Percentiles rank a stretch among this genome's conserved stretches.
These are phyloP conservation scores for Pyrenochaeta sp. DNA, from an alignment of 2,329 filamentous ascomycete genomes.

Conservation along the genomic window DNA sequence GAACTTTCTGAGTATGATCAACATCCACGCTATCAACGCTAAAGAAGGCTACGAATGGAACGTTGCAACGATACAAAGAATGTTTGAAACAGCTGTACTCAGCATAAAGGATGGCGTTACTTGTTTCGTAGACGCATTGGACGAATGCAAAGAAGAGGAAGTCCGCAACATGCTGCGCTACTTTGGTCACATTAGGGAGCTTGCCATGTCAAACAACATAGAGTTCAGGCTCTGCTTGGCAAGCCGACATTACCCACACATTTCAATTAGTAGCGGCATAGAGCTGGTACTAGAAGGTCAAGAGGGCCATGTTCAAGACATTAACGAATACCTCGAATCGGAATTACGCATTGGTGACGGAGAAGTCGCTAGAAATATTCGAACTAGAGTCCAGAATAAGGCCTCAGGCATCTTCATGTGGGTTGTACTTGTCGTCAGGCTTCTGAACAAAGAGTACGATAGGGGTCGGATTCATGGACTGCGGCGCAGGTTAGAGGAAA, in stretches of 20 bases:
- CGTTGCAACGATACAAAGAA: neutral
- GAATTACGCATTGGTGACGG: neutral
- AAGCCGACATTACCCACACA: slow-evolving; percentile 58
- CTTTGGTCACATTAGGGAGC: slow-evolving; percentile 50
- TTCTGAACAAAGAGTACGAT: neutral
- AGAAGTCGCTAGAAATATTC: slow-evolving; percentile 44
- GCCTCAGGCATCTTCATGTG: slow-evolving; percentile 50
- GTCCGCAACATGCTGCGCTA: slow-evolving; percentile 53
- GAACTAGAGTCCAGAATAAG: slow-evolving; percentile 39
- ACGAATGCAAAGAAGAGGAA: slow-evolving; percentile 56
- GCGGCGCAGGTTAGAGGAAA: neutral
- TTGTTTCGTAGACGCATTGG: slow-evolving; percentile 52
- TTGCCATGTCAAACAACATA: slow-evolving; percentile 3
- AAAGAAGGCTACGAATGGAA: neutral
- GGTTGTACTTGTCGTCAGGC: neutral
- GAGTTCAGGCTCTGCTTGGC: slow-evolving; percentile 54
- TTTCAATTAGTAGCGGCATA: slow-evolving; percentile 39
- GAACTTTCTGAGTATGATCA: neutral
- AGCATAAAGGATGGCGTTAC: slow-evolving; percentile 7
- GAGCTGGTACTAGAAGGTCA: slow-evolving; percentile 44
- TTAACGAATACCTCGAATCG: neutral
- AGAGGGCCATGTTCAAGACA: slow-evolving; percentile 30
- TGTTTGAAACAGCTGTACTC: slow-evolving; percentile 14
- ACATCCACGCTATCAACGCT: neutral
- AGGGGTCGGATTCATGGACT: neutral